Evolutionary conservation across 106 monocot species (phyloP).

Genomic region (Allium cepa): DNA sequence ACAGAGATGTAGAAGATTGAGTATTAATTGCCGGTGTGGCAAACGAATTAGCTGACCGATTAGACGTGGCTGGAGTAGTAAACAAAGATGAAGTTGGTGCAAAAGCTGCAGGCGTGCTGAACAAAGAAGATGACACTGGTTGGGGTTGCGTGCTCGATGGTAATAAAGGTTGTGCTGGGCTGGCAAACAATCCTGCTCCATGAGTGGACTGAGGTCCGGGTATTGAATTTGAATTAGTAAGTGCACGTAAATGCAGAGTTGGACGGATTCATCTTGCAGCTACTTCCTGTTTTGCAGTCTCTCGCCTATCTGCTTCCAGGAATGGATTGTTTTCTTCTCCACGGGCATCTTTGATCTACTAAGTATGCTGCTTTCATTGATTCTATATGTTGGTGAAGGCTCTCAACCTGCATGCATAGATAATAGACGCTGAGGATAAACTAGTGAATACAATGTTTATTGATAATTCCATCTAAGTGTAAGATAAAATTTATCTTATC

Average conservation of each 20-base stretch:
- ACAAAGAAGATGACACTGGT: slow-evolving; percentile 22
- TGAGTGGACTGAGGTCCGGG: slow-evolving; percentile 41
- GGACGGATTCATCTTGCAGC: slow-evolving; percentile 88
- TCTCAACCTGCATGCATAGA: slow-evolving; percentile 63
- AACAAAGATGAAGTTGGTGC: slow-evolving; percentile 22
- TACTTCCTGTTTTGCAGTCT: slow-evolving; percentile 79
- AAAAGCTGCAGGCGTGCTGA: slow-evolving; percentile 29
- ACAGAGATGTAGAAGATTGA: slow-evolving; percentile 41
- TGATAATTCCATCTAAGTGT: too few species aligned
- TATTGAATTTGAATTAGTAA: neutral
- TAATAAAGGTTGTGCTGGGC: slow-evolving; percentile 16
- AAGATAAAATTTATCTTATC: too few species aligned
- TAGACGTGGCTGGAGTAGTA: slow-evolving; percentile 30
- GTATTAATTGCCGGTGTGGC: slow-evolving; percentile 39
- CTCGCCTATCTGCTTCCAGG: slow-evolving; percentile 81
- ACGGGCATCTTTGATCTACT: slow-evolving; percentile 33
- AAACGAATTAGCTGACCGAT: slow-evolving; percentile 32
- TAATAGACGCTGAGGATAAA: neutral
- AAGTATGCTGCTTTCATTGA: slow-evolving; percentile 83
- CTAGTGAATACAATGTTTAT: too few species aligned
- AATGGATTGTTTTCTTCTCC: slow-evolving; percentile 85
- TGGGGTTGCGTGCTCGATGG: slow-evolving; percentile 32
- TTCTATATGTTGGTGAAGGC: slow-evolving; percentile 81
- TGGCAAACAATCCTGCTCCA: slow-evolving; percentile 23
- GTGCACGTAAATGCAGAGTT: slow-evolving; percentile 78